Conservation (phyloP, 2,329 filamentous ascomycete genomes). For the Pseudogymnoascus sp. region DNA sequence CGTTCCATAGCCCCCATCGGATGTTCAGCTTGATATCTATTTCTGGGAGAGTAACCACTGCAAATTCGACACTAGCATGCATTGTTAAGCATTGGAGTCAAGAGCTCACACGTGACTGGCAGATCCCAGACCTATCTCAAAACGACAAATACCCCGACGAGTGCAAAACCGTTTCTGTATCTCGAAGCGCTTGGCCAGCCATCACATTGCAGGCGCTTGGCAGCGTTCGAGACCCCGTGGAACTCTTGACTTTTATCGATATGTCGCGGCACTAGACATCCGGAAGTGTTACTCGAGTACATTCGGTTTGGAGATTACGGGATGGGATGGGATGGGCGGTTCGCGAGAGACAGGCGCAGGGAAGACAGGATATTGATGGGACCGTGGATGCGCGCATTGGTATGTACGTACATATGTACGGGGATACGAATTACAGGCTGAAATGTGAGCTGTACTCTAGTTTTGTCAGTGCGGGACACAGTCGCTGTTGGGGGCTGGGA, state of each 20-base stretch:
- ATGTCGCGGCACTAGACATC: background rate
- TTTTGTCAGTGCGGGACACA: background rate
- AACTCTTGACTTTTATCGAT: conserved; percentile 6
- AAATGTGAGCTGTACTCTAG: background rate
- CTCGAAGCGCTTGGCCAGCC: background rate
- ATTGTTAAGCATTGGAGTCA: background rate
- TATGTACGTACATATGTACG: background rate
- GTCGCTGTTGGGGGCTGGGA: background rate
- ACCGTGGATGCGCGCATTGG: background rate
- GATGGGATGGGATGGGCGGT: conserved; percentile 1
- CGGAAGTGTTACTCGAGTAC: background rate
- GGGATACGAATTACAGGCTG: background rate
- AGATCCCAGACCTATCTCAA: background rate
- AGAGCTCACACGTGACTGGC: background rate
- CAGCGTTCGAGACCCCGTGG: background rate
- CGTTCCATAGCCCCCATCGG: background rate
- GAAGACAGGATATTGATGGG: background rate
- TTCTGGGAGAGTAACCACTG: background rate
- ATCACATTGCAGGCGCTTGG: background rate
- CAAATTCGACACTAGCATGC: background rate
- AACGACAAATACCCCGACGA: background rate
- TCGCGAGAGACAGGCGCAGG: background rate
- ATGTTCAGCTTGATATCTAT: background rate
- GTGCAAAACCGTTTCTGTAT: conserved; percentile 1
- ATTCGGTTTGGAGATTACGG: conserved; percentile 3